Base-by-base conservation (phyloP, 495 filamentous ascomycete species). In the Apodospora peruviana region DNA sequence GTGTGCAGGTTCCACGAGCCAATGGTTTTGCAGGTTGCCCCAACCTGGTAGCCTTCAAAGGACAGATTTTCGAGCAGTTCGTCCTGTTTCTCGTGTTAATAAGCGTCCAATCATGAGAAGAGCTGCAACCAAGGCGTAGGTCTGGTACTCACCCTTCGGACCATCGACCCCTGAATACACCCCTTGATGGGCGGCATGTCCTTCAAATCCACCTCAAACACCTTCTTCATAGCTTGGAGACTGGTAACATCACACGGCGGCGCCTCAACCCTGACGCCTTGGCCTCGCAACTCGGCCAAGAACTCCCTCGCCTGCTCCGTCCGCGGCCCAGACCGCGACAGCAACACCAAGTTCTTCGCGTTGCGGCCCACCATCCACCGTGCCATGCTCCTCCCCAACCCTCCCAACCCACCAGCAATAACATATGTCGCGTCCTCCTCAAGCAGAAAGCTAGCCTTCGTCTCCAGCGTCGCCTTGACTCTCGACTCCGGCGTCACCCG, bases 391-490 rank as follows among this genome's bases (percentile, higher is more conserved):
- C 68, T 64, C 5, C 80, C 80, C 2, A 84, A 59, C 0, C 78
- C 80, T 1, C 80, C 75, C 0, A 82, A 61, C 21, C 77, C 77
- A 1, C 80, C 77, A n/a, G 70, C 62, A 4, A 84, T 39, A 7
- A 84, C 42, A 43, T 82, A 82, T 14, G 61, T 59, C 4, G 64
- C 67, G 29, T 71, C 51, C 0, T 10, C 12, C 2, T 40, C 37
- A n/a, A n/a, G n/a, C n/a, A n/a, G n/a, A 17, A 18, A 17, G 37
- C 37, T 40, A 2, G 37, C 12, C n/a, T n/a, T n/a, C 37, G 37
- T 40, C 37, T 40, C 56, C 16, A 16, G 57, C n/a, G n/a, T n/a
- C n/a, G n/a, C n/a, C n/a, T n/a, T n/a, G n/a, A n/a, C n/a, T n/a
- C n/a, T n/a, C 18, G 14, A 10, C 8, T 40, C 37, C 14, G 37